Percentiles rank a stretch among this genome's conserved stretches.
Evolutionary conservation across 345 rosid species (phyloP).

Genomic region (Geranium brycei): DNA sequence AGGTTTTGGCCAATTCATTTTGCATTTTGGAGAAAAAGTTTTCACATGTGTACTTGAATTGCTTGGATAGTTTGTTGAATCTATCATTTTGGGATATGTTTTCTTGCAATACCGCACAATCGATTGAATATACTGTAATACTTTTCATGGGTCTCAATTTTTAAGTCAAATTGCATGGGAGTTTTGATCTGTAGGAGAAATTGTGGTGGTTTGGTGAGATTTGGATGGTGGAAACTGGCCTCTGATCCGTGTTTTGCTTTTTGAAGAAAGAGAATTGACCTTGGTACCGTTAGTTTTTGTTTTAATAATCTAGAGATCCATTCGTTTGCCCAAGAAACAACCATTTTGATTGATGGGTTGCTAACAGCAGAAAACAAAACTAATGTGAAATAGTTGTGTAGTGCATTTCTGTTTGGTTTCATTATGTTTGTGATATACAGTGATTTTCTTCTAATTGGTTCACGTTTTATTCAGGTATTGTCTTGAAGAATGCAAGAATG

Average conservation of each 20-base stretch:
- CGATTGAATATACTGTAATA: not conserved
- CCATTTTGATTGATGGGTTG: not conserved
- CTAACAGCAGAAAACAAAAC: too few relatives aligned
- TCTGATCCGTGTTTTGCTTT: too few relatives aligned
- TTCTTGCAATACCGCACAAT: too few relatives aligned
- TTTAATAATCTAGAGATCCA: too few relatives aligned
- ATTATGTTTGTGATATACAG: not conserved
- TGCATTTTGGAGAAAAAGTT: too few relatives aligned
- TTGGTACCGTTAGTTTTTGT: too few relatives aligned
- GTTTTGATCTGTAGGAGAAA: constrained; percentile 6
- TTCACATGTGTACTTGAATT: too few relatives aligned
- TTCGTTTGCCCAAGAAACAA: not conserved
- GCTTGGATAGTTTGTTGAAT: too few relatives aligned
- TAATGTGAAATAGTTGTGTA: not conserved
- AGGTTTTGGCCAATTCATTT: constrained; percentile 2
- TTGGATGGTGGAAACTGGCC: not conserved
- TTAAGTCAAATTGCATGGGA: constrained; percentile 5
- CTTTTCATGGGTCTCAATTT: constrained; percentile 12
- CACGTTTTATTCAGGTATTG: constrained; percentile 41
- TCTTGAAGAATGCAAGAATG: constrained; percentile 71
- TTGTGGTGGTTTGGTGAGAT: not conserved
- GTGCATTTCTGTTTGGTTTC: not conserved
- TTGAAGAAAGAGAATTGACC: too few relatives aligned
- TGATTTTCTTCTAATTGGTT: not conserved
- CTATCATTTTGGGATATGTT: not conserved